These are phyloP conservation scores for Exophiala viscosa DNA, from an alignment of 2,329 filamentous ascomycete genomes.

Conservation along the genomic window DNA sequence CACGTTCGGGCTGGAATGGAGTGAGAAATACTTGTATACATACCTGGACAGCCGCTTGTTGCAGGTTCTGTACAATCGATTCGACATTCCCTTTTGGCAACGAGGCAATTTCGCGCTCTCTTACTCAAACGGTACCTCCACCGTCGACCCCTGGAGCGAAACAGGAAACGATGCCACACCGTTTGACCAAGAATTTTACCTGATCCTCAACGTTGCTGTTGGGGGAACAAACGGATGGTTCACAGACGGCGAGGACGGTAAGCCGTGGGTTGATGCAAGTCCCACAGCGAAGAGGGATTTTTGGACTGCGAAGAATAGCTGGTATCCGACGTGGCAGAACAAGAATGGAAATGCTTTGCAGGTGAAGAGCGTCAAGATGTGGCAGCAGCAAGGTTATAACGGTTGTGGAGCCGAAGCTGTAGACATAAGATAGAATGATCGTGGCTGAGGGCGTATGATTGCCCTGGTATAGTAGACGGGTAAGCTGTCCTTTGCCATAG, in stretches of 20 bases:
- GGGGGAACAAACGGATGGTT: constrained; percentile 83
- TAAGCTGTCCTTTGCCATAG: too few relatives aligned
- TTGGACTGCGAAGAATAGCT: constrained; percentile 63
- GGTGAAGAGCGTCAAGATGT: constrained; percentile 66
- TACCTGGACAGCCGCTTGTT: constrained; percentile 77
- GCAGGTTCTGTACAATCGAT: constrained; percentile 76
- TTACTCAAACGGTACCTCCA: constrained; percentile 62
- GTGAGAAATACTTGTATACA: constrained; percentile 80
- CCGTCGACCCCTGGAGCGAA: constrained; percentile 61
- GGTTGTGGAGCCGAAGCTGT: background rate
- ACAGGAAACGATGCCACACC: constrained; percentile 62
- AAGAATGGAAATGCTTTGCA: constrained; percentile 59
- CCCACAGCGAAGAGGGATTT: constrained; percentile 69
- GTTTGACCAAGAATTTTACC: constrained; percentile 72
- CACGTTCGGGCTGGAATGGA: constrained; percentile 81
- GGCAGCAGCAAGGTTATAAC: constrained; percentile 46
- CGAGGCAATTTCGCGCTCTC: constrained; percentile 65
- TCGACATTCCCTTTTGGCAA: constrained; percentile 64
- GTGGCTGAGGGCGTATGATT: too few relatives aligned
- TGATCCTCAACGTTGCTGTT: constrained; percentile 72
- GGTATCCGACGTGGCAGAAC: constrained; percentile 67
- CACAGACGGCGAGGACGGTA: constrained; percentile 64
- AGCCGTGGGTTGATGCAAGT: constrained; percentile 74
- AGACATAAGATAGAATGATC: background rate
- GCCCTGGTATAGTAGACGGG: too few relatives aligned